Evolutionary conservation across 805 yeast genomes (phyloP).

Genomic region (Hermanozyma aechmeae): DNA sequence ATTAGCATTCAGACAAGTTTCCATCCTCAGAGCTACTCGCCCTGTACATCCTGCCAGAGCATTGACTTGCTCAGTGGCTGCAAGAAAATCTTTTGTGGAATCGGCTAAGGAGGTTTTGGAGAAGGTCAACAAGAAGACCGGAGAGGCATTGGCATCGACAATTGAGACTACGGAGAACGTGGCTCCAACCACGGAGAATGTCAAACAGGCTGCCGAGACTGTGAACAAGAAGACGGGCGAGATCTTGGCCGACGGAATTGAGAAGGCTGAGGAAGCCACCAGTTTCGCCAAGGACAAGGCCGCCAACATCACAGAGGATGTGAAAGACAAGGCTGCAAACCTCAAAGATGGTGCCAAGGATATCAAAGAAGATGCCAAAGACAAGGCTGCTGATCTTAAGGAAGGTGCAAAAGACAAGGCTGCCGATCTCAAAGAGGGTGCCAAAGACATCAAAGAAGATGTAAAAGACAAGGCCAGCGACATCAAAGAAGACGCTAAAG

Average conservation of each 20-base stretch:
- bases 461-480: slow-evolving; percentile 5
- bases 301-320: slow-evolving; percentile 1
- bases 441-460: slow-evolving; percentile 6
- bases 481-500: not conserved
- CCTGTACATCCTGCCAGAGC: not conserved
- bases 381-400: slow-evolving; percentile 8
- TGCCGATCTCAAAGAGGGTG: slow-evolving; percentile 6
- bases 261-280: slow-evolving; percentile 19
- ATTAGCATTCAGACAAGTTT: not conserved
- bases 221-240: slow-evolving; percentile 31
- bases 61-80: not conserved
- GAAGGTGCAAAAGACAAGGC: slow-evolving; percentile 2
- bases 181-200: not conserved
- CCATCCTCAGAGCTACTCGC: not conserved
- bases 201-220: slow-evolving; percentile 3
- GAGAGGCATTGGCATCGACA: not conserved
- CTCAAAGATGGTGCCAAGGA: slow-evolving; percentile 4
- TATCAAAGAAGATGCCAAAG: slow-evolving; percentile 7
- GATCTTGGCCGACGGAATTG: slow-evolving; percentile 30
- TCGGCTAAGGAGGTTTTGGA: slow-evolving; percentile 26
- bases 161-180: not conserved
- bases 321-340: slow-evolving; percentile 1
- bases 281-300: slow-evolving; percentile 3
- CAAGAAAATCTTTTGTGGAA: slow-evolving; percentile 16
- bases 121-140: slow-evolving; percentile 6